Percentiles rank a stretch among this genome's conserved stretches.
These are phyloP conservation scores for Panicum virgatum DNA, from an alignment of 202 grass and related monocot genomes.

Conservation along the genomic window DNA sequence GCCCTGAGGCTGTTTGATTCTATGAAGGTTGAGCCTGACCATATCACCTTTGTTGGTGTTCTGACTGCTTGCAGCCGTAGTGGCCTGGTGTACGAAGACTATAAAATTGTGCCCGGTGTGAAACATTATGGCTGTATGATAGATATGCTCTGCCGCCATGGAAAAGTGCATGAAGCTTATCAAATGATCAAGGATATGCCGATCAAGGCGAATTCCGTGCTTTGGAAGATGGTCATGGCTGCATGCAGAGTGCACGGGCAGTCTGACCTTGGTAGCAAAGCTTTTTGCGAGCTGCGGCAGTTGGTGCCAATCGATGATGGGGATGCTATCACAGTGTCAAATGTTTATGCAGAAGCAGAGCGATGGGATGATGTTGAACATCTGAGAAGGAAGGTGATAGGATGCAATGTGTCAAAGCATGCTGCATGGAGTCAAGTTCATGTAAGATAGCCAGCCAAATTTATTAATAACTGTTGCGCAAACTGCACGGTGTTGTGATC, in stretches of 20 bases:
- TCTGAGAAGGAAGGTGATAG: conserved; percentile 48
- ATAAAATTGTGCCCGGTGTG: conserved; percentile 54
- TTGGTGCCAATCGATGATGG: conserved; percentile 41
- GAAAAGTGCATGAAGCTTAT: conserved; percentile 64
- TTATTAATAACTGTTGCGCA: background rate
- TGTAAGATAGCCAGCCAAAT: background rate
- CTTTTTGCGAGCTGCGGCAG: conserved; percentile 23
- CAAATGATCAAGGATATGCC: conserved; percentile 59
- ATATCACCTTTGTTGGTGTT: conserved; percentile 55
- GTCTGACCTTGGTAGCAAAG: conserved; percentile 41
- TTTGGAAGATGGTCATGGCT: conserved; percentile 73
- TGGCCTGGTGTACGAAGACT: conserved; percentile 54
- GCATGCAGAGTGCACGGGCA: conserved; percentile 66
- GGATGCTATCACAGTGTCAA: conserved; percentile 49
- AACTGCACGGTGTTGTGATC: background rate
- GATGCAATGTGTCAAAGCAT: conserved; percentile 36
- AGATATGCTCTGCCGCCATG: conserved; percentile 61
- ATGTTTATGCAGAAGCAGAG: conserved; percentile 65
- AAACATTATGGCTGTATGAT: conserved; percentile 70
- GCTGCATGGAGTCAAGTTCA: conserved; percentile 51
- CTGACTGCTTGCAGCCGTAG: conserved; percentile 74
- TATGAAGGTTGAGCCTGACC: conserved; percentile 58
- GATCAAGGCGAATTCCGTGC: conserved; percentile 37
- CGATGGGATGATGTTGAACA: conserved; percentile 62
- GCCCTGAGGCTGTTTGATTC: conserved; percentile 54